Evolutionary conservation across 805 yeast species (phyloP), one percentile per base, ranked within the genome.

Genomic region (Starmerella lactis-condensi): DNA sequence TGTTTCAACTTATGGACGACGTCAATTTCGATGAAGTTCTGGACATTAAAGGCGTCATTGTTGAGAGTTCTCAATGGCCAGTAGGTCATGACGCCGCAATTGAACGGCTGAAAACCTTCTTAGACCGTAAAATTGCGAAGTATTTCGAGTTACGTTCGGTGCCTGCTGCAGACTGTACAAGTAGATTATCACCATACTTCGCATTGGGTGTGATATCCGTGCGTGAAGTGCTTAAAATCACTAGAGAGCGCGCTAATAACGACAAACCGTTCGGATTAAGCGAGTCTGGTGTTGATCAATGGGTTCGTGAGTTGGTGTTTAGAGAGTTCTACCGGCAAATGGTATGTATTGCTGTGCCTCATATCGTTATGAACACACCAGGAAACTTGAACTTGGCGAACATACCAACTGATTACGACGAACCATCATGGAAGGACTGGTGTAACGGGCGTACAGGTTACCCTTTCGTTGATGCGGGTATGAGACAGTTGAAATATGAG

Each of bases 401-500:
- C 9, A 29, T 67, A 9, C 45, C 52, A 14, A 62, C 67, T 66
- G 64, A 59, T 26, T 51, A 61, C 32, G 59, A 60, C 34, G 39
- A 43, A 3, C 56, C 51, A 6, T 52, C 54, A 14, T 67, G 62
- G 43, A 51, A 54, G 15, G 56, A 54, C 14, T 68, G 74, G 75
- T 60, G 67, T 36, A 43, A 53, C 16, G 75, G 74, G 0, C 45
- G 45, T 14, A 68, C 74, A 0, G 75, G 74, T 1, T 57, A 54
- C 30, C 73, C 75, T 1, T 55, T 68, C 8, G 63, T 68, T 3
- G 75, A 68, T 42, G 74, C 74, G 2, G 58, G 65, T 24, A 68
- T 68, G 74, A 51, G 69, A 22, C 58, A 67, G 41, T 49, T 68
- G 23, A 48, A 57, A 22, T 48, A 53, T n/a, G 65, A 68, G 1